phyloP scores from a whole-genome alignment of 192 early-diverging fungal genomes.

The Backusella liffmaniae region DNA sequence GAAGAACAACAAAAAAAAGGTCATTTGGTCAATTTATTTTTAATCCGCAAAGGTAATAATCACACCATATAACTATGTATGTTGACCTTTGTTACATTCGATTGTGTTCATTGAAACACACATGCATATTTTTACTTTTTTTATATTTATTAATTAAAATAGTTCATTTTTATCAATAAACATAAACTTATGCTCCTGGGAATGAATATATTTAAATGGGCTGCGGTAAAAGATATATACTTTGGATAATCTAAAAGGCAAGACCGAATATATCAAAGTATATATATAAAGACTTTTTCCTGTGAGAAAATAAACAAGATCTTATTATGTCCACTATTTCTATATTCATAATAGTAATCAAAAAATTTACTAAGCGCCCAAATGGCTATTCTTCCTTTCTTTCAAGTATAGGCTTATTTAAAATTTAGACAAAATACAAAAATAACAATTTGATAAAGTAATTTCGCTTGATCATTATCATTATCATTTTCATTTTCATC shows the following conservation, averaged over 20 bases:
- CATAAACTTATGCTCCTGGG: neutral
- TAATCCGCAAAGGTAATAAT: neutral
- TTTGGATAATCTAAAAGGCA: neutral
- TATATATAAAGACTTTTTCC: neutral
- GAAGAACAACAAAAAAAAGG: neutral
- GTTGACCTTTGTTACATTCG: neutral
- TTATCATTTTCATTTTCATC: neutral
- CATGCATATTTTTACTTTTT: neutral
- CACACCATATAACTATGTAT: neutral
- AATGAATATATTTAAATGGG: neutral
- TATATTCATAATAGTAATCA: neutral
- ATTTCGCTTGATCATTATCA: neutral
- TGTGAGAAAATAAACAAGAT: constrained; percentile 3
- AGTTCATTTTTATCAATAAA: neutral
- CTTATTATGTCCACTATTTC: constrained; percentile 1
- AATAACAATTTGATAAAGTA: neutral
- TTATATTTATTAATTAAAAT: neutral
- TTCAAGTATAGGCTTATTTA: neutral
- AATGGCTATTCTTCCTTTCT: neutral
- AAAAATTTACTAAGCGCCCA: neutral
- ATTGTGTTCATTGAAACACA: neutral
- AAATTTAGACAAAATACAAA: neutral
- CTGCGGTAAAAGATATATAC: neutral
- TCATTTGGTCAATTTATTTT: neutral
- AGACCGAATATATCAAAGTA: neutral